Base-by-base conservation (phyloP, 768 basidiomycete genomes). In the Kwoniella bestiolae region DNA sequence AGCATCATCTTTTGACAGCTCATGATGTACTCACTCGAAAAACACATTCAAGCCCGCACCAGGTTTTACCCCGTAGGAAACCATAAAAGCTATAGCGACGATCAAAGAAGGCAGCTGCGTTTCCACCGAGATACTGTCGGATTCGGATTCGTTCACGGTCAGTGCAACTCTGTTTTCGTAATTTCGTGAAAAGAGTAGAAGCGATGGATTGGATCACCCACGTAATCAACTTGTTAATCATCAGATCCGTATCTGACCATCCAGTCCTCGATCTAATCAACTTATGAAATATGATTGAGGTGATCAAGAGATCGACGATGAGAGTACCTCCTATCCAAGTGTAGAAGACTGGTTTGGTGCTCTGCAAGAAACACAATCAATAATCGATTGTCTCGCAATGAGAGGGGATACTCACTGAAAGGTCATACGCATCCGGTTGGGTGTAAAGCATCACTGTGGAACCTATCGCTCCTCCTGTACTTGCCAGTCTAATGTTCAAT, bases 161-260 rank as follows among this genome's bases (percentile, higher is more conserved):
- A 12, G 11, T 38, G 1, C 18, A 18, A 38, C 35, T 18, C 1
- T 7, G 35, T 7, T 18, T 38, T 18, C 18, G 12, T n/a, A n/a
- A n/a, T n/a, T n/a, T n/a, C n/a, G n/a, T n/a, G n/a, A n/a, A n/a
- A n/a, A n/a, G n/a, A n/a, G n/a, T n/a, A n/a, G n/a, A n/a, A n/a
- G n/a, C n/a, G n/a, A 52, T 16, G 23, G 18, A 6, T 8, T 53
- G 34, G 18, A 38, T 2, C 11, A 65, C 63, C 59, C 47, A 65
- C 63, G 41, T 29, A 5, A 65, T 53, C 18, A 65, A 41, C 47
- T 45, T 65, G 14, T 58, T 51, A 25, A 65, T 65, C 23, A 65
- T 50, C 29, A 51, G 46, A 46, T 65, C 63, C 25, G 63, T 65
- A 12, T 59, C 57, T 58, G 63, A 65, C 63, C 63, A 65, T 14